Conservation (phyloP, 768 basidiomycete genomes). For the Tulasnella sp. region DNA sequence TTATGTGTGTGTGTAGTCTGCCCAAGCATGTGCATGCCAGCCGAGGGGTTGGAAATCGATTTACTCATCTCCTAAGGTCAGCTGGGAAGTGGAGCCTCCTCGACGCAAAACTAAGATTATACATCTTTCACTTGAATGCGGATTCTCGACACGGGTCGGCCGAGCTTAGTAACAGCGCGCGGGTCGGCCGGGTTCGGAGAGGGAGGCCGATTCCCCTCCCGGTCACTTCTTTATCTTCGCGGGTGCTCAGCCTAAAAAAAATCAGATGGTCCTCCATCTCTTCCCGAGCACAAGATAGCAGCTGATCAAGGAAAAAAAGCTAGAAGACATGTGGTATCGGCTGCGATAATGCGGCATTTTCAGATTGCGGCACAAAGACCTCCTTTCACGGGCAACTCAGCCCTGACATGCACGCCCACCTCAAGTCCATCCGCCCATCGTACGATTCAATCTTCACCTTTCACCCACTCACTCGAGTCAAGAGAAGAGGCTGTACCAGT, state of each 20-base stretch:
- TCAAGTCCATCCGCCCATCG: neutral
- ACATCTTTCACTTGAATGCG: neutral
- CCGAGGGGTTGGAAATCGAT: neutral
- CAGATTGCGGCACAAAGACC: neutral
- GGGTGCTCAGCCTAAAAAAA: neutral
- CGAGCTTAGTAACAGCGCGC: neutral
- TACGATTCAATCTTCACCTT: neutral
- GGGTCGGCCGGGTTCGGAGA: constrained; percentile 1
- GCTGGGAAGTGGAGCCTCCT: neutral
- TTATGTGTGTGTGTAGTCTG: neutral
- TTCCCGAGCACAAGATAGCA: neutral
- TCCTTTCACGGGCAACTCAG: neutral
- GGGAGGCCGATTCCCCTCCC: neutral
- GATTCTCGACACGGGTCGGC: neutral
- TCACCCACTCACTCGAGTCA: neutral
- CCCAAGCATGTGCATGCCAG: neutral
- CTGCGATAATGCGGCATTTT: neutral
- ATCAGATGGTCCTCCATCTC: neutral
- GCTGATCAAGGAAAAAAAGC: neutral
- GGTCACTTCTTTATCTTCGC: neutral
- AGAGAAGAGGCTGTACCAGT: neutral
- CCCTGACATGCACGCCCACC: neutral
- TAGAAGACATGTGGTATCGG: too few species aligned
- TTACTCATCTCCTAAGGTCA: neutral
- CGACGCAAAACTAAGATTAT: neutral